Evolutionary conservation across 139 green algal genomes (phyloP), one percentile per base, ranked within the genome.

Genomic region (Chlorella vulgaris): DNA sequence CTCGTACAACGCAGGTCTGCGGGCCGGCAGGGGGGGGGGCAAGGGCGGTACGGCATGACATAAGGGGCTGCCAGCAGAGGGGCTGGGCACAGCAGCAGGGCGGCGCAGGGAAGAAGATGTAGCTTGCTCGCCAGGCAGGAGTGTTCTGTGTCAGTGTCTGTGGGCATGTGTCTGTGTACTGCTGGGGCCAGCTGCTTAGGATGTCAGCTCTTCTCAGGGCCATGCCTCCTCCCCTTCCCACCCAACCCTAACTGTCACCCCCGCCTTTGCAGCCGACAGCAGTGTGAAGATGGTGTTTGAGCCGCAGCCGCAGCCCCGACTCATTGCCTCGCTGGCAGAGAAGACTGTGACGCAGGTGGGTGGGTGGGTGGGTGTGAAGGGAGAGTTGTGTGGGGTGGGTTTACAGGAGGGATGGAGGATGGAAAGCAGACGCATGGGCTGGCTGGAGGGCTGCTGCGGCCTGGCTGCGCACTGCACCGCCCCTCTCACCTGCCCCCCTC

Each of bases 221-320:
- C n/a, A n/a, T n/a, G 55, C 21, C 18, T 28, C 21, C 18, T 65
- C 18, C 55, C 55, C 15, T 65, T 65, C 55, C 55, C 55, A 8
- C 55, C 22, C 55, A 65, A 28, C 47, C 47, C 15, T 58, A 15
- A 15, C 15, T 15, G n/a, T n/a, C n/a, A n/a, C n/a, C n/a, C n/a
- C n/a, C n/a, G 10, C 13, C 13, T 10, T 53, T 42, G 65, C 47
- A 62, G 62, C 66, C 22, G 81, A 83, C 81, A 91, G 76, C 90
- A 92, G 83, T 43, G 80, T 84, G 58, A 84, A 84, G 90, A 92
- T 99, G 39, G 90, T 94, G 83, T 98, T 94, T 83, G 89, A 95
- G 71, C 93, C 95, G 15, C 92, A 98, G 74, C 90, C 94, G 18
- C 89, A 86, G 19, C 94, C 96, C 22, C 86, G 76, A 31, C 43